Evolutionary conservation across 768 basidiomycete genomes (phyloP).

Genomic region (Lanmaoa pseudosensibilis): DNA sequence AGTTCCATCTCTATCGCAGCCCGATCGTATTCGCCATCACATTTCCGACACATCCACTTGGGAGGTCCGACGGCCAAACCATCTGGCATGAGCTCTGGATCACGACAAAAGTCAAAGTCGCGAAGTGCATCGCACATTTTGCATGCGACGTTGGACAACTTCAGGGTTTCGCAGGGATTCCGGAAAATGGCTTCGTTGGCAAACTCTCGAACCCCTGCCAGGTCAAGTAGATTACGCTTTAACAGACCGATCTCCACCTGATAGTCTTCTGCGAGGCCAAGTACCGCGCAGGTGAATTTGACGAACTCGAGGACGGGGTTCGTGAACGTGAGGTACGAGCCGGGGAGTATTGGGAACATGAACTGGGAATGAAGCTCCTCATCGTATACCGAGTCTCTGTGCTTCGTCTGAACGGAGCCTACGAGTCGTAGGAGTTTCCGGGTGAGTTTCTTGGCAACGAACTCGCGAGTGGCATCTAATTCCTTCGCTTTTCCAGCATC

Average conservation of each 20-base stretch:
- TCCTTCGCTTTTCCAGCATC: slow-evolving; percentile 73
- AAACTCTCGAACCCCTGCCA: slow-evolving; percentile 86
- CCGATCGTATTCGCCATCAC: slow-evolving; percentile 88
- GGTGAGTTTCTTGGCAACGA: slow-evolving; percentile 79
- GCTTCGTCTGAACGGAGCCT: slow-evolving; percentile 57
- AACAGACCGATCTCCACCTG: slow-evolving; percentile 85
- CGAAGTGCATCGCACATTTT: slow-evolving; percentile 79
- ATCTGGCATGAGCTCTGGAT: slow-evolving; percentile 74
- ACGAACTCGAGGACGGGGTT: slow-evolving; percentile 87
- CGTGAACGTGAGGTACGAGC: slow-evolving; percentile 73
- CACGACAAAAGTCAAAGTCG: slow-evolving; percentile 95
- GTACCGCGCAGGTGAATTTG: slow-evolving; percentile 83
- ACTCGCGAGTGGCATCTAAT: slow-evolving; percentile 64
- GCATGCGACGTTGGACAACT: slow-evolving; percentile 85
- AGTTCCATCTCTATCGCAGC: slow-evolving; percentile 82
- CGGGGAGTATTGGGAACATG: slow-evolving; percentile 83
- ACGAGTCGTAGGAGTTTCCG: slow-evolving; percentile 75
- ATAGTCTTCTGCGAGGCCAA: slow-evolving; percentile 77
- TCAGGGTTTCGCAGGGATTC: slow-evolving; percentile 89
- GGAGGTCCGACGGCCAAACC: slow-evolving; percentile 45
- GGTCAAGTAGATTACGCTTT: slow-evolving; percentile 85
- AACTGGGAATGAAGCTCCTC: slow-evolving; percentile 56
- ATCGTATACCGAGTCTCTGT: slow-evolving; percentile 59
- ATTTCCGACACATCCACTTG: slow-evolving; percentile 70
- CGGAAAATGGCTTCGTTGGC: slow-evolving; percentile 80